These are phyloP conservation scores for Pyricularia grisea DNA, from an alignment of 2,329 filamentous ascomycete species.

Conservation along the genomic window DNA sequence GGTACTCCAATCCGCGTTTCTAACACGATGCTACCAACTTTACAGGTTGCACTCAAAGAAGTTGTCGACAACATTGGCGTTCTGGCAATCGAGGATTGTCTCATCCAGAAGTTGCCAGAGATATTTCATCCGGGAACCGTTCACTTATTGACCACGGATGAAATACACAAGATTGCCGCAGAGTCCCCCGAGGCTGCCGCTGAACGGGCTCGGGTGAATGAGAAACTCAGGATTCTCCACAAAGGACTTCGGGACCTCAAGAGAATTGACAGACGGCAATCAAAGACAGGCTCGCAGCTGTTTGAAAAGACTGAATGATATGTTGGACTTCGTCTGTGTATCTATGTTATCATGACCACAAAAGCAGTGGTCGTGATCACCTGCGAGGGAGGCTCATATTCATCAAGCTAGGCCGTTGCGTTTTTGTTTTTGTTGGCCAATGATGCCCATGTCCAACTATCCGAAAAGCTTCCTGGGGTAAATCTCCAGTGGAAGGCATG, in stretches of 20 bases:
- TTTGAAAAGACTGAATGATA: too few relatives aligned
- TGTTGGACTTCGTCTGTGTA: too few relatives aligned
- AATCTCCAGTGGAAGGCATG: too few relatives aligned
- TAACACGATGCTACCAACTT: too few relatives aligned
- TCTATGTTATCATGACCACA: not conserved
- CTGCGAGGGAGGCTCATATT: not conserved
- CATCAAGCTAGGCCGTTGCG: too few relatives aligned
- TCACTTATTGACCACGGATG: not conserved
- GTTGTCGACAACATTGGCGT: constrained; percentile 16
- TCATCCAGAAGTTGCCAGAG: constrained; percentile 12
- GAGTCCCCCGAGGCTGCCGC: not conserved
- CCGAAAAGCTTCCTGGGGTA: too few relatives aligned
- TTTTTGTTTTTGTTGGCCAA: too few relatives aligned
- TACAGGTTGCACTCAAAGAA: constrained; percentile 17
- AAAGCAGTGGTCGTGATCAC: not conserved
- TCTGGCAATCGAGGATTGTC: constrained; percentile 15
- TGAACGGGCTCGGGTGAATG: not conserved
- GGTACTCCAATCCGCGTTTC: too few relatives aligned
- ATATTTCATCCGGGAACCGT: not conserved
- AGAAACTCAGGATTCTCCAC: not conserved
- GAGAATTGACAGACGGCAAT: too few relatives aligned
- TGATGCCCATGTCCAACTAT: too few relatives aligned
- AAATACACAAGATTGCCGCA: not conserved
- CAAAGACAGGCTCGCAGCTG: too few relatives aligned
- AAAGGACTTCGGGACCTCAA: too few relatives aligned